Conservation (phyloP, 1,284 basidiomycete genomes). For the Pseudozyma pruni region DNA sequence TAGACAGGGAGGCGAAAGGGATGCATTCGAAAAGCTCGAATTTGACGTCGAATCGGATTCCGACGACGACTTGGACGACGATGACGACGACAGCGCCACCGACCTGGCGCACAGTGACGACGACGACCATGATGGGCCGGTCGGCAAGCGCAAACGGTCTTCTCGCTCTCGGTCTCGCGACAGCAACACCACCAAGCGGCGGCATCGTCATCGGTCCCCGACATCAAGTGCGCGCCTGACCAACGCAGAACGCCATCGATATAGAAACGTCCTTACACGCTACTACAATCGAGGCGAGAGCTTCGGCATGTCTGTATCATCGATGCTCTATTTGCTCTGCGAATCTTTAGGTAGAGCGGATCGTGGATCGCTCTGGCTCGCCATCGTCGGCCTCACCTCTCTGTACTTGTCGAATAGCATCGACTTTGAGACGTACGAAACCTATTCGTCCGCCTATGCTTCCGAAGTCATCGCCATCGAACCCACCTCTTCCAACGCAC, state of each 20-base stretch:
- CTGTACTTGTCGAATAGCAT: conserved; percentile 90
- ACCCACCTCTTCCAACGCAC: conserved; percentile 4
- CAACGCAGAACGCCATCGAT: conserved; percentile 47
- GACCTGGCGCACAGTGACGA: conserved; percentile 25
- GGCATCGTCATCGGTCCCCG: conserved; percentile 4
- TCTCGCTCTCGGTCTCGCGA: conserved; percentile 11
- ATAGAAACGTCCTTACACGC: conserved; percentile 57
- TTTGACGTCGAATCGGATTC: conserved; percentile 60
- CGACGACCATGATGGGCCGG: conserved; percentile 45
- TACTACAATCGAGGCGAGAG: conserved; percentile 88
- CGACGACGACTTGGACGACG: conserved; percentile 74
- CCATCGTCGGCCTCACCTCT: conserved; percentile 90
- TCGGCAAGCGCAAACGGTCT: conserved; percentile 50
- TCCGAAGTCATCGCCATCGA: conserved; percentile 59
- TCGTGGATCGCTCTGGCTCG: conserved; percentile 91
- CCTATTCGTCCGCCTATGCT: conserved; percentile 53
- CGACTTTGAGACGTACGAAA: conserved; percentile 85
- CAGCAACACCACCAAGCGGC: conserved; percentile 5
- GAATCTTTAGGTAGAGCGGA: conserved; percentile 88
- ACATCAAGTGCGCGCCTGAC: conserved; percentile 16
- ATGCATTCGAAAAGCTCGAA: conserved; percentile 59
- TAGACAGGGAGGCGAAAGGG: conserved; percentile 39
- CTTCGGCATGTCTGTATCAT: conserved; percentile 88
- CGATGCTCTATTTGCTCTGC: conserved; percentile 88
- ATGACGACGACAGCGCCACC: conserved; percentile 48